Base-by-base conservation (phyloP, 805 yeast genomes). In the Metschnikowia colocasiae region DNA sequence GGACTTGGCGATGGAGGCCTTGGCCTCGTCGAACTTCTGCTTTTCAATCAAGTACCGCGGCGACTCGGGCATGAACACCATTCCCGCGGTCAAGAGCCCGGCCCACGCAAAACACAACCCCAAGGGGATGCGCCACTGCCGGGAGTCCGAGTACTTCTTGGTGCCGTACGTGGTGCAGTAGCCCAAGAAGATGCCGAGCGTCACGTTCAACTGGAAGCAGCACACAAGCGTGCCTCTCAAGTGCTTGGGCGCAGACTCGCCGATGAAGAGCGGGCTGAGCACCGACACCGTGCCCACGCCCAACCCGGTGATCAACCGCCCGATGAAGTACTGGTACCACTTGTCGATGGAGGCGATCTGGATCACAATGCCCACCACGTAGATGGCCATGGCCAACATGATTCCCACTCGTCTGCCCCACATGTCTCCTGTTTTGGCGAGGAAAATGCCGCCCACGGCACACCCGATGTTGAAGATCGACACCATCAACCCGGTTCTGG, bases 241-340 rank as follows among this genome's bases (percentile, higher is more conserved):
- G 46, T 76, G 78, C 56, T 81, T 82, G 59, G 91, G 91, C 48
- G 89, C 68, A 49, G 83, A 74, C 64, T 84, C 91, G 34, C 85
- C 75, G 58, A 83, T 82, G 64, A 83, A 77, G 67, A 79, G 68
- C 31, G 83, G 92, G 2, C 82, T 80, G 34, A 82, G 71, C 56
- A 84, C 85, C 0, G 90, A 78, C 5, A 86, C 83, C 23, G 78
- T 76, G 13, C 94, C 94, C 20, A 86, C 82, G 7, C 85, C 89
- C 22, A 83, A 57, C n/a, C 91, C 91, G 13, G 85, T 77, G 27
- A 82, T 61, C 26, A 79, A 72, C 48, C 92, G 71, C 1, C 88
- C 88, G 55, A 82, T 69, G 53, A 80, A 54, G 48, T 50, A 54
- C 63, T 84, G 90, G 59, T 74, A 76, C 88, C 88, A 83, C 26